Percentiles rank a stretch among this genome's conserved stretches.
phyloP scores from a whole-genome alignment of 2,329 filamentous ascomycete genomes.

The Xylariaceae sp. region DNA sequence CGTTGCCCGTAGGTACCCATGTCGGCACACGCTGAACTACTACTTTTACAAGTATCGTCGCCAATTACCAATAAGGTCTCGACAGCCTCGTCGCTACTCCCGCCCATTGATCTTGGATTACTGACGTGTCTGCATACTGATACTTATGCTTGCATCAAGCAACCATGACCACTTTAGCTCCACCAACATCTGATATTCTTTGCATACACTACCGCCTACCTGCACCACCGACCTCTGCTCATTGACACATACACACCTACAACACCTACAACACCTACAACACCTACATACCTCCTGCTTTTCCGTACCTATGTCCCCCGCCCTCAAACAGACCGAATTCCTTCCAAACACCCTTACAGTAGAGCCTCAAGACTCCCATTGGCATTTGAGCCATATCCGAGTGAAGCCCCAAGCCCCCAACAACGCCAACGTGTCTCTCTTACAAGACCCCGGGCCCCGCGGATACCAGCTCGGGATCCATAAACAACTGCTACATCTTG shows the following conservation, averaged over 20 bases:
- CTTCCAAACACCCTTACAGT: conserved; percentile 7
- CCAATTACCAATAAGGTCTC: conserved; percentile 26
- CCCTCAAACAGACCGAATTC: conserved; percentile 13
- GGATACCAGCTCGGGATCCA: conserved; percentile 14
- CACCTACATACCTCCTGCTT: conserved; percentile 15
- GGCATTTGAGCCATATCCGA: conserved; percentile 21
- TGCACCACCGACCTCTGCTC: conserved; percentile 10
- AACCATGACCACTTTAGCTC: conserved; percentile 29
- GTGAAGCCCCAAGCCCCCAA: conserved; percentile 26
- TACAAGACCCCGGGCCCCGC: conserved; percentile 14
- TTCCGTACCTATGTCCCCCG: conserved; percentile 23
- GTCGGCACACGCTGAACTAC: conserved; percentile 22
- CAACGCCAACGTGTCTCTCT: conserved; percentile 19
- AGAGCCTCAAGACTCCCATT: conserved; percentile 18
- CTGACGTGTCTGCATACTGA: conserved; percentile 3
- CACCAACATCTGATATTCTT: conserved; percentile 23
- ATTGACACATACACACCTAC: background rate
- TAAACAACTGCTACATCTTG: conserved; percentile 20
- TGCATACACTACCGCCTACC: conserved; percentile 27
- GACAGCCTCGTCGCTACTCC: conserved; percentile 26
- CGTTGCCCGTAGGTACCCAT: too few relatives aligned
- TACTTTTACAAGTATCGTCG: background rate
- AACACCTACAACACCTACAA: too few relatives aligned
- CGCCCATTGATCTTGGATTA: background rate
- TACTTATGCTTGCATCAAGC: conserved; percentile 21